Evolutionary conservation across 768 basidiomycete genomes (phyloP), one percentile per base, ranked within the genome.

Genomic region (Rubroboletus pulcherrimus): DNA sequence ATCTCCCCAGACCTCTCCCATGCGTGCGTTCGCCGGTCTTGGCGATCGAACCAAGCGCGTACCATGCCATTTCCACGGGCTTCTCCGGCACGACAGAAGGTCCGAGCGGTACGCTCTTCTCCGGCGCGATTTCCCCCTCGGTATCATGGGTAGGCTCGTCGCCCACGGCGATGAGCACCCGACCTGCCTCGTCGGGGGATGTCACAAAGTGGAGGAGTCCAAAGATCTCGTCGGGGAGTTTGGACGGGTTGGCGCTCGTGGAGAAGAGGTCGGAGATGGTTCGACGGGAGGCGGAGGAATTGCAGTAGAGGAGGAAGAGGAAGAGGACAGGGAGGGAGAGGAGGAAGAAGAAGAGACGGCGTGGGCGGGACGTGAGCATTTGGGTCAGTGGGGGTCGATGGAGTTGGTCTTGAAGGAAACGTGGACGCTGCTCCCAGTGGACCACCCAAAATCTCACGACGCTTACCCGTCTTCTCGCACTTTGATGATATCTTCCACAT

Each of bases 181-280:
- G 55, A 19, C 48, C 57, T 31, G 59, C 54, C 19, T 69, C 68
- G 39, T 62, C 62, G 7, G 68, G 59, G 31, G 78, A 75, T 0
- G 82, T 82, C 31, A 86, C 80, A 41, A 90, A 77, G 63, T 86
- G 78, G 31, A 90, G 73, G n/a, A 91, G 73, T 0, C 86, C 89
- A 51, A 84, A 87, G 29, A 90, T 81, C 69, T 91, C 89, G 49
- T 80, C 75, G 45, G 65, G 72, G 35, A 65, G 58, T 53, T 74
- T 71, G 58, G 77, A 63, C 40, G 78, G 65, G 56, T 75, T 69
- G 44, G 80, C 66, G 51, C 68, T 75, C 30, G 77, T 75, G 33
- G 76, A 40, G 71, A 78, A 60, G 75, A 57, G 31, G 46, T 58
- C 29, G 64, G 66, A 57, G 55, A 75, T 34, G 60, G 66, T 59